Base-by-base conservation (phyloP, 2,329 filamentous ascomycete genomes). In the Phialophora tarda region DNA sequence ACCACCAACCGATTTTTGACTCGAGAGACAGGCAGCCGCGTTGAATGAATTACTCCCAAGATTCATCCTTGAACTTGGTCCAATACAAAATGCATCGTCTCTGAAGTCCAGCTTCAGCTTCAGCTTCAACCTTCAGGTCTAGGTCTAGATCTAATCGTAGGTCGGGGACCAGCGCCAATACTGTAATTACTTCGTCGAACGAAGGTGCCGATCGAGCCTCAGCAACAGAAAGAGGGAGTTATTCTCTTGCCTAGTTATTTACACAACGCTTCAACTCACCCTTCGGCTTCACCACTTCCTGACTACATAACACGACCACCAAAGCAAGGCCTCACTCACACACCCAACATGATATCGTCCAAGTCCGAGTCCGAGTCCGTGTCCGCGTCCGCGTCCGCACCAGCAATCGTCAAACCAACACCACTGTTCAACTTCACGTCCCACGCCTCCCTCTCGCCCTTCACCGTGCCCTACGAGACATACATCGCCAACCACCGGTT, bases 401-500 rank as follows among this genome's bases (percentile, higher is more conserved):
- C 6, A 5, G 10, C n/a, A 41, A 2, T 23, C 12, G 23, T 12
- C 32, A 12, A 3, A 3, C 28, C 44, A 26, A 14, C 14, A 17
- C 7, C 38, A 23, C 41, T n/a, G 3, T 62, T 54, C 28, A 24
- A 24, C 28, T 65, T 62, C 53, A 58, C 59, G 1, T 41, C 41
- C 26, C 51, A 58, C 24, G 60, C 64, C 8, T 59, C 60, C 3
- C 26, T 56, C 8, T 65, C 65, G 23, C 14, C 51, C 7, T 65
- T 67, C 41, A 30, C 53, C 14, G 41, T 67, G n/a, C 51, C 51
- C 2, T 54, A 24, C 6, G 8, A 54, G n/a, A 64, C 38, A 41
- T 63, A 65, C 30, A 32, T 63, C 12, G 26, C 61, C 58, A 50
- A 58, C 26, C n/a, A n/a, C n/a, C n/a, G n/a, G n/a, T n/a, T n/a